Conservation (phyloP, 805 yeast genomes). For the Metschnikowia noctiluminum region DNA sequence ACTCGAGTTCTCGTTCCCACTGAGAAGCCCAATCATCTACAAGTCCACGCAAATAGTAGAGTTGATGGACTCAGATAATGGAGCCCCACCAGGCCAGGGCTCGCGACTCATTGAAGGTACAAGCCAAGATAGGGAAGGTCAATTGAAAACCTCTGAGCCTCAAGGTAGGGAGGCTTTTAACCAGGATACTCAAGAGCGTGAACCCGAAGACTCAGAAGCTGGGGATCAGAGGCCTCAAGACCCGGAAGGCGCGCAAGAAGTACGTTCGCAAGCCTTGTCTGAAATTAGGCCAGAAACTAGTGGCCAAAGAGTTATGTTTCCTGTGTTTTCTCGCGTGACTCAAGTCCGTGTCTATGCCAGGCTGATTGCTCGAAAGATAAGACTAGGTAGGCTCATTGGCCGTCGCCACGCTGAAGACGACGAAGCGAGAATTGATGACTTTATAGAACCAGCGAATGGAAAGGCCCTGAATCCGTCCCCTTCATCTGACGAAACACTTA, state of each 20-base stretch:
- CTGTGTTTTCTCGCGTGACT: background rate
- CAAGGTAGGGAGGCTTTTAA: too few relatives aligned
- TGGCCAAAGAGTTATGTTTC: background rate
- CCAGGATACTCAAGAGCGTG: too few relatives aligned
- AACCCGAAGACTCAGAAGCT: background rate
- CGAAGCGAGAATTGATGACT: background rate
- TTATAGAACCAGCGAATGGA: background rate
- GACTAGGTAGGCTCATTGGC: background rate
- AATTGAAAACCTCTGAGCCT: too few relatives aligned
- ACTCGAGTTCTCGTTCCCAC: conserved; percentile 4
- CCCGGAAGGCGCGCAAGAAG: too few relatives aligned
- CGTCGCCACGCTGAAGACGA: background rate
- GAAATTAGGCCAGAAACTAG: background rate
- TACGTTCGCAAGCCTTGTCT: too few relatives aligned
- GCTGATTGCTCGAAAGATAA: background rate
- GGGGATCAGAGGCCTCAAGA: background rate
- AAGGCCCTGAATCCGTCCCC: background rate
- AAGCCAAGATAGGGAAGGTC: background rate
- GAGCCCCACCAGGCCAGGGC: background rate
- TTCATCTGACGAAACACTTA: conserved; percentile 1
- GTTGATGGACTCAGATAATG: background rate
- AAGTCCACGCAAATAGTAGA: conserved; percentile 6
- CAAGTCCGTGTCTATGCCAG: conserved; percentile 2
- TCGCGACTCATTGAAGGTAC: background rate
- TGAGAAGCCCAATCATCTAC: conserved; percentile 1